Evolutionary conservation across 2,329 filamentous ascomycete species (phyloP).

Genomic region (Cordyceps tenuipes): DNA sequence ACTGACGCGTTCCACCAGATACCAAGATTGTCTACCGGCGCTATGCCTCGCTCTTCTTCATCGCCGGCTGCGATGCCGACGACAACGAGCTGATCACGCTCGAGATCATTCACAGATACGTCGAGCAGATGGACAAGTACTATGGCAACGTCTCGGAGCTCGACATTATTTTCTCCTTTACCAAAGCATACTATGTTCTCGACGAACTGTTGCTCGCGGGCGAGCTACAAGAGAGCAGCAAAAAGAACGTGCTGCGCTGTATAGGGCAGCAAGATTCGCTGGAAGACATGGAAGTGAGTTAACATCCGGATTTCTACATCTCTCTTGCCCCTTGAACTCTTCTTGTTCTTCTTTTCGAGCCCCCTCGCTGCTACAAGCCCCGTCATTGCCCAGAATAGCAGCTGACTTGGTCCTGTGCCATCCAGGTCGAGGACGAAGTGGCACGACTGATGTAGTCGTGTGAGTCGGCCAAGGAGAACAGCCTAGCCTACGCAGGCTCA

Average conservation of each 20-base stretch:
- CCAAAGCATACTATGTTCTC: slow-evolving; percentile 98
- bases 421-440: slow-evolving; percentile 80
- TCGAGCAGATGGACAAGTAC: slow-evolving; percentile 99
- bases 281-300: slow-evolving; percentile 97
- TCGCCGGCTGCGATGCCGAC: slow-evolving; percentile 90
- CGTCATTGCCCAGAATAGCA: neutral
- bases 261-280: slow-evolving; percentile 96
- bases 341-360: neutral
- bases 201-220: slow-evolving; percentile 92
- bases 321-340: neutral
- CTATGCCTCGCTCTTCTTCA: slow-evolving; percentile 98
- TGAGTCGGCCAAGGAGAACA: slow-evolving; percentile 12
- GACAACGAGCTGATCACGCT: slow-evolving; percentile 98
- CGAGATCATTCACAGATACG: slow-evolving; percentile 97
- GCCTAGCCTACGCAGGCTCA: neutral
- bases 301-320: neutral
- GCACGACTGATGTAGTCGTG: slow-evolving; percentile 71
- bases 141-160: slow-evolving; percentile 99
- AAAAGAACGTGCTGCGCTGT: slow-evolving; percentile 94
- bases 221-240: slow-evolving; percentile 97
- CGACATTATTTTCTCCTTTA: slow-evolving; percentile 99
- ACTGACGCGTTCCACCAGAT: slow-evolving; percentile 45
- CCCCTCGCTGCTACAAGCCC: neutral
- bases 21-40: slow-evolving; percentile 98
- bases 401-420: slow-evolving; percentile 36